phyloP scores from a whole-genome alignment of 1,284 basidiomycete species.

The Ganoderma multipileum region DNA sequence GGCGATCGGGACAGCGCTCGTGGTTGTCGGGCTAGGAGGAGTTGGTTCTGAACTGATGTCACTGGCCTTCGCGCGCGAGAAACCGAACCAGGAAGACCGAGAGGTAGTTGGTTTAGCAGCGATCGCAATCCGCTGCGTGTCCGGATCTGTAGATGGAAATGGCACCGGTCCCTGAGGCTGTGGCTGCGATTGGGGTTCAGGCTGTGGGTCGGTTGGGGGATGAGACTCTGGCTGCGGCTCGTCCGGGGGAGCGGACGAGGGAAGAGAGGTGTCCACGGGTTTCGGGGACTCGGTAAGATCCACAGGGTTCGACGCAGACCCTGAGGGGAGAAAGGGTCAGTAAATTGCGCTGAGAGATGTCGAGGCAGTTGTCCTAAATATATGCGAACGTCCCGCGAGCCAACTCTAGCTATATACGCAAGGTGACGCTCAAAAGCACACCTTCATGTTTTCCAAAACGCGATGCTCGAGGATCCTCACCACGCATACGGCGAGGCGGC shows the following conservation, averaged over 20 bases:
- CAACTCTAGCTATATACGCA: too few species aligned
- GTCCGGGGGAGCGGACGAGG: neutral
- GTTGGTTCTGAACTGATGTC: neutral
- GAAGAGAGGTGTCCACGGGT: neutral
- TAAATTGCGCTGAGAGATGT: too few species aligned
- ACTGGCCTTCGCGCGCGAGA: slow-evolving; percentile 16
- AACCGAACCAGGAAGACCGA: slow-evolving; percentile 28
- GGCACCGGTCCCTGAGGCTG: neutral
- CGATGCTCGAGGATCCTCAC: too few species aligned
- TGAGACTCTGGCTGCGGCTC: neutral
- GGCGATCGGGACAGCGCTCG: neutral
- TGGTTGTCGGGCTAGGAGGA: neutral
- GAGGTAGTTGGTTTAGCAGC: slow-evolving; percentile 19
- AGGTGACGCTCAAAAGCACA: too few species aligned
- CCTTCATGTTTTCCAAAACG: too few species aligned
- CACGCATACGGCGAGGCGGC: too few species aligned
- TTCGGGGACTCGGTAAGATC: slow-evolving; percentile 22
- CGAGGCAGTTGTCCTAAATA: too few species aligned
- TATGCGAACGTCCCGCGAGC: too few species aligned
- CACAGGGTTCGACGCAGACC: slow-evolving; percentile 20
- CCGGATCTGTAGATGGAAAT: slow-evolving; percentile 17
- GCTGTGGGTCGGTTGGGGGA: neutral
- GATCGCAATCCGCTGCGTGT: slow-evolving; percentile 19
- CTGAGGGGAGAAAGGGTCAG: slow-evolving; percentile 4
- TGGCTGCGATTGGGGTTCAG: neutral